A percentile compares a stretch with the other conserved stretches of the same genome.
Conservation (phyloP, 495 filamentous ascomycete genomes). For the Aspergillus cavernicola region DNA sequence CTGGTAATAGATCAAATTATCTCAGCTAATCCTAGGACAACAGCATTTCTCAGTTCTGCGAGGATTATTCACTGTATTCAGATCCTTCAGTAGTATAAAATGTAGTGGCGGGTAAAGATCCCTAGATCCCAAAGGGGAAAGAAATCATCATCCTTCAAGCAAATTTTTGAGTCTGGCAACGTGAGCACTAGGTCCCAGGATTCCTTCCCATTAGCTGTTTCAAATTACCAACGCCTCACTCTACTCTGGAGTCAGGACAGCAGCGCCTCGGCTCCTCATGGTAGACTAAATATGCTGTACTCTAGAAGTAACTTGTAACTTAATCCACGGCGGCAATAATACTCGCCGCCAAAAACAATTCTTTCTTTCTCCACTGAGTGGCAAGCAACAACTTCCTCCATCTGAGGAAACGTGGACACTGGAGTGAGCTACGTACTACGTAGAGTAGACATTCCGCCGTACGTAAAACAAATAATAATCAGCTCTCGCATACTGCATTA, state of each 20-base stretch:
- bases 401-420: neutral
- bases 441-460: too few species aligned
- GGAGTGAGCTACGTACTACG: too few species aligned
- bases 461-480: too few species aligned
- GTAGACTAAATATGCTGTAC: too few species aligned
- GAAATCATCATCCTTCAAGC: constrained; percentile 4
- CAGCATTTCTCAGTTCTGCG: too few species aligned
- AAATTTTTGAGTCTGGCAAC: constrained; percentile 3
- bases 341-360: too few species aligned
- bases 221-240: neutral
- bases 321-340: too few species aligned
- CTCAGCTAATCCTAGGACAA: too few species aligned
- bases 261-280: constrained; percentile 2
- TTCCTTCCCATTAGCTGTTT: neutral
- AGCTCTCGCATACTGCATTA: too few species aligned
- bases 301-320: too few species aligned
- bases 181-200: neutral
- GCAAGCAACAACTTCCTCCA: constrained; percentile 3
- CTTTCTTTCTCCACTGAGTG: constrained; percentile 15
- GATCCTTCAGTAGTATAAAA: neutral
- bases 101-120: neutral
- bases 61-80: too few species aligned
- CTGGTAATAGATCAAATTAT: constrained; percentile 7
- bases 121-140: constrained; percentile 5
- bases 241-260: neutral